Conservation (phyloP, 2,329 filamentous ascomycete species). For the Pyrenochaeta sp. region DNA sequence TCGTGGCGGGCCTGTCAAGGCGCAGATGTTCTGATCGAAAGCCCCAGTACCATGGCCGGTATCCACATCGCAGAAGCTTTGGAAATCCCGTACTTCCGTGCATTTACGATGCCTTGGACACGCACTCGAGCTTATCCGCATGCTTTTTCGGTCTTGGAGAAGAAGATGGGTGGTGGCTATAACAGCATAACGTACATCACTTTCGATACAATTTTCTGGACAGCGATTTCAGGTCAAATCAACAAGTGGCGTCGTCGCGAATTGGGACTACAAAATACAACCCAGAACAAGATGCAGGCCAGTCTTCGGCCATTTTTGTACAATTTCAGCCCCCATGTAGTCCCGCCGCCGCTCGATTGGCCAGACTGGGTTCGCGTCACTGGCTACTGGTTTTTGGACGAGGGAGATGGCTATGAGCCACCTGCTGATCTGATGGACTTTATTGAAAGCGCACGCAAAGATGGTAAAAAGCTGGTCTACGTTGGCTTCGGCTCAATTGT, state of each 20-base stretch:
- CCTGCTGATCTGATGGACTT: conserved; percentile 80
- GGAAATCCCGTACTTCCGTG: conserved; percentile 92
- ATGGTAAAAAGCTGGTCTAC: conserved; percentile 92
- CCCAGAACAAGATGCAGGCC: conserved; percentile 87
- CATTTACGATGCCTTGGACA: conserved; percentile 99
- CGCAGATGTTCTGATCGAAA: conserved; percentile 91
- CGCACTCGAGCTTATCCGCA: conserved; percentile 94
- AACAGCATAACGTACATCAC: conserved; percentile 96
- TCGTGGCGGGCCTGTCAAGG: conserved; percentile 86
- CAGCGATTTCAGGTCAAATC: conserved; percentile 86
- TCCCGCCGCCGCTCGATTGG: conserved; percentile 93
- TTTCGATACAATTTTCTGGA: conserved; percentile 98
- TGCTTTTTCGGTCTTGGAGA: conserved; percentile 90
- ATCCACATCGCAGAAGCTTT: conserved; percentile 97
- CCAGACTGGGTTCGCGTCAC: conserved; percentile 98
- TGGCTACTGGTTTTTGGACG: conserved; percentile 97
- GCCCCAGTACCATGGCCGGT: conserved; percentile 94
- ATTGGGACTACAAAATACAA: conserved; percentile 81
- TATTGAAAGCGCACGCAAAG: conserved; percentile 80
- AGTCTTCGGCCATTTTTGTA: conserved; percentile 99
- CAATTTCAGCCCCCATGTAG: conserved; percentile 93
- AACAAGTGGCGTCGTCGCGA: conserved; percentile 90
- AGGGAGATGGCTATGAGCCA: conserved; percentile 73
- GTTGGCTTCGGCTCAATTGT: conserved; percentile 98
- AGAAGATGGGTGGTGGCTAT: conserved; percentile 94